phyloP scores from a whole-genome alignment of 139 green algal species.

The Chlamydomonas sp. region DNA sequence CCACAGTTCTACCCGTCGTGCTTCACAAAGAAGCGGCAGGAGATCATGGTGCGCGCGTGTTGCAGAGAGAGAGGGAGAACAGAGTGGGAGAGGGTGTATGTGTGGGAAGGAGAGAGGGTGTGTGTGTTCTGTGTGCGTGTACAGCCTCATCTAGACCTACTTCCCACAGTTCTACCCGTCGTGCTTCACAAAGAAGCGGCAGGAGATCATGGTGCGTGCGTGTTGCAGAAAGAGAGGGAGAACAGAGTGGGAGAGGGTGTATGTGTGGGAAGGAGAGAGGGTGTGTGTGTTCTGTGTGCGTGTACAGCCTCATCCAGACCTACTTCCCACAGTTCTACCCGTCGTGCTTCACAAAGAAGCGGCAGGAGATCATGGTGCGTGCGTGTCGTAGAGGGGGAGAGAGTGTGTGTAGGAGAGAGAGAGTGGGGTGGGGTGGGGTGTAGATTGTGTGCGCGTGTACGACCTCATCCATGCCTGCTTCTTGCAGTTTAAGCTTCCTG shows the following conservation, averaged over 20 bases:
- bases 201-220: background rate
- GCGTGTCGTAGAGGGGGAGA: too few relatives aligned
- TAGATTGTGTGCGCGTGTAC: too few relatives aligned
- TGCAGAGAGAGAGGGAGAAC: background rate
- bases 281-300: constrained; percentile 95
- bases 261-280: too few relatives aligned
- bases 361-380: constrained; percentile 78
- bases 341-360: constrained; percentile 79
- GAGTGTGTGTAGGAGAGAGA: too few relatives aligned
- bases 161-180: background rate
- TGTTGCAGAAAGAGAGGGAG: background rate
- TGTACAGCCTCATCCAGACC: constrained; percentile 94
- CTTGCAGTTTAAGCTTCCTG: too few relatives aligned
- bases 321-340: constrained; percentile 98
- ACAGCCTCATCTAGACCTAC: constrained; percentile 1
- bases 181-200: background rate
- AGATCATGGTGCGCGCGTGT: constrained; percentile 50
- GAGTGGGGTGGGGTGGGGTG: too few relatives aligned
- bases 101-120: too few relatives aligned
- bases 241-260: too few relatives aligned
- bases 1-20: constrained; percentile 92
- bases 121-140: too few relatives aligned
- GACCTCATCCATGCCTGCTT: too few relatives aligned
- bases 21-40: constrained; percentile 82
- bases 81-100: too few relatives aligned